Conservation (phyloP, 805 yeast genomes). For the Schwanniomyces yamadae region DNA sequence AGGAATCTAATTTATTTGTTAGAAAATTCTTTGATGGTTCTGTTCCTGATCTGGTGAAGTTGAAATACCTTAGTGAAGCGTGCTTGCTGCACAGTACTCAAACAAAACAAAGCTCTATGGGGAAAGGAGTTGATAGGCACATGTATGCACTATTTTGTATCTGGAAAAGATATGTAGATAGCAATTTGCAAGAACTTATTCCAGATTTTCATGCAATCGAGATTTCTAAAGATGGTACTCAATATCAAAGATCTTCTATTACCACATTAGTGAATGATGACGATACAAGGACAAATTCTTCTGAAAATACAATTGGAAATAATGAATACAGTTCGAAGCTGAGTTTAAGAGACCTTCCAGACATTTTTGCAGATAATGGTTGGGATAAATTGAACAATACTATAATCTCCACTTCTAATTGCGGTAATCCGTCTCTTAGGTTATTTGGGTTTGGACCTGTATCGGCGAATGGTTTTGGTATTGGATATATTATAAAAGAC, state of each 20-base stretch:
- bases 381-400: slow-evolving; percentile 86
- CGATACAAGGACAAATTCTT: slow-evolving; percentile 16
- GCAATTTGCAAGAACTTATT: slow-evolving; percentile 10
- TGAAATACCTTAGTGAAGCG: slow-evolving; percentile 61
- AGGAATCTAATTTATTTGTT: slow-evolving; percentile 77
- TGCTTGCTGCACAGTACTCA: slow-evolving; percentile 67
- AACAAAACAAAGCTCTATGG: slow-evolving; percentile 67
- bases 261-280: slow-evolving; percentile 18
- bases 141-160: slow-evolving; percentile 82
- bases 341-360: slow-evolving; percentile 50
- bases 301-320: slow-evolving; percentile 31
- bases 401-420: slow-evolving; percentile 63
- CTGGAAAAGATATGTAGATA: slow-evolving; percentile 66
- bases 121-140: slow-evolving; percentile 92
- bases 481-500: slow-evolving; percentile 55
- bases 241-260: slow-evolving; percentile 15
- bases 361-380: slow-evolving; percentile 78
- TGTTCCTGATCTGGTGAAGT: slow-evolving; percentile 57
- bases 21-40: slow-evolving; percentile 76
- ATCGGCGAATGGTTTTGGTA: slow-evolving; percentile 56
- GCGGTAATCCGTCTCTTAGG: slow-evolving; percentile 60
- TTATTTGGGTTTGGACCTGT: slow-evolving; percentile 63
- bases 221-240: slow-evolving; percentile 20
- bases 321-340: slow-evolving; percentile 14
- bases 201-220: slow-evolving; percentile 7